Conservation (phyloP, 306 rosid genomes). For the Cucurbita moschata region DNA sequence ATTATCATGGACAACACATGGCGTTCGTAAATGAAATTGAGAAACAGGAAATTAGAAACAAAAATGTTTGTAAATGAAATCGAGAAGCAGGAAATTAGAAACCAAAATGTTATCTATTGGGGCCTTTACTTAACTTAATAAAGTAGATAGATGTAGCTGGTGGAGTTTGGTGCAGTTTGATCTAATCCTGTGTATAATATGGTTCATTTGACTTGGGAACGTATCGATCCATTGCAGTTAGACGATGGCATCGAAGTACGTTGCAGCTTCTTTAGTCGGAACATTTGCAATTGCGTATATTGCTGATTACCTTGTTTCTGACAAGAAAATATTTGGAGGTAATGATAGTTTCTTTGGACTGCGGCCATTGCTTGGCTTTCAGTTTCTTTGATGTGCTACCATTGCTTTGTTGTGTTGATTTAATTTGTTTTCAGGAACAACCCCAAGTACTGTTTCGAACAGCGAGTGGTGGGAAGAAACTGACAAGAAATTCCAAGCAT, state of each 20-base stretch:
- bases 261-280: conserved; percentile 25
- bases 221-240: conserved; percentile 7
- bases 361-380: background rate
- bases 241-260: conserved; percentile 44
- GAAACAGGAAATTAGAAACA: no score
- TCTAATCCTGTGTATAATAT: background rate
- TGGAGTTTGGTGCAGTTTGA: background rate
- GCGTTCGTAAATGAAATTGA: no score
- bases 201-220: background rate
- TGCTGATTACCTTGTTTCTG: conserved; percentile 33
- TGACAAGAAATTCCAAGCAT: conserved; percentile 74
- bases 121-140: background rate
- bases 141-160: background rate
- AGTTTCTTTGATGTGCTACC: background rate
- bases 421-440: conserved; percentile 35
- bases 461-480: conserved; percentile 74
- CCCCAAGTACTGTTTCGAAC: conserved; percentile 49
- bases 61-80: no score
- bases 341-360: background rate
- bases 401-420: background rate
- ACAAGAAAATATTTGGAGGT: conserved; percentile 72
- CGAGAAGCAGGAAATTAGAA: no score
- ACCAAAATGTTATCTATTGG: no score
- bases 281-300: conserved; percentile 41
- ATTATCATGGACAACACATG: no score